Base-by-base conservation (phyloP, 129 eudicot genomes). In the Artemisia argyi region DNA sequence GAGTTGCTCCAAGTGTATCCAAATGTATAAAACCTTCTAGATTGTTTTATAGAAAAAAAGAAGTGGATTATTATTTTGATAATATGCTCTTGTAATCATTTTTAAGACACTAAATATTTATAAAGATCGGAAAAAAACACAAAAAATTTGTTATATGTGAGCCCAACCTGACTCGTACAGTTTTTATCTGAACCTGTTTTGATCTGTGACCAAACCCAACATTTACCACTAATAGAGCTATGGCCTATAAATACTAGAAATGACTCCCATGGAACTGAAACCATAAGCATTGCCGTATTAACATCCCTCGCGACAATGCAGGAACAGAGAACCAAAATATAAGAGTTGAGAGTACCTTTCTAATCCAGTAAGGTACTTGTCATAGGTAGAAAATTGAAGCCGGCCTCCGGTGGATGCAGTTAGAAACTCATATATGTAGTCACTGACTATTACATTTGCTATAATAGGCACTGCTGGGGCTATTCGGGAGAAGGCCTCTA, bases 401-500 rank as follows among this genome's bases (percentile, higher is more conserved):
- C 96, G 85, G 11, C 95, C 91, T 65, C 76, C 91, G 20, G 88
- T 76, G 28, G 96, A 82, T 52, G 80, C 73, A 42, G 96, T 80
- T 82, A 93, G 96, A 80, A 93, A 79, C 80, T 90, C 96, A 79
- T 89, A 93, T 24, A 93, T 76, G 54, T 82, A 89, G 62, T 81
- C 88, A 75, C 90, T 80, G 46, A 93, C 73, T 66, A 93, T 79
- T n/a, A 90, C 97, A 66, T 93, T 82, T 46, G 98, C 85, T 76
- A 90, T 86, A 55, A 90, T 67, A 10, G 98, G 98, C 66, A 93
- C 92, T 46, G 90, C 98, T 57, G 98, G 89, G 72, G 98, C 92
- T 73, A 93, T 87, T 68, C 98, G 83, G 66, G 85, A 84, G 73
- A 93, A 93, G 50, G 96, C 97, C 77, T 90, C 96, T 42, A 72